A percentile compares a stretch with the other conserved stretches of the same genome.
These are phyloP conservation scores for Microsporum ferrugineum DNA, from an alignment of 2,329 filamentous ascomycete genomes.

Conservation along the genomic window DNA sequence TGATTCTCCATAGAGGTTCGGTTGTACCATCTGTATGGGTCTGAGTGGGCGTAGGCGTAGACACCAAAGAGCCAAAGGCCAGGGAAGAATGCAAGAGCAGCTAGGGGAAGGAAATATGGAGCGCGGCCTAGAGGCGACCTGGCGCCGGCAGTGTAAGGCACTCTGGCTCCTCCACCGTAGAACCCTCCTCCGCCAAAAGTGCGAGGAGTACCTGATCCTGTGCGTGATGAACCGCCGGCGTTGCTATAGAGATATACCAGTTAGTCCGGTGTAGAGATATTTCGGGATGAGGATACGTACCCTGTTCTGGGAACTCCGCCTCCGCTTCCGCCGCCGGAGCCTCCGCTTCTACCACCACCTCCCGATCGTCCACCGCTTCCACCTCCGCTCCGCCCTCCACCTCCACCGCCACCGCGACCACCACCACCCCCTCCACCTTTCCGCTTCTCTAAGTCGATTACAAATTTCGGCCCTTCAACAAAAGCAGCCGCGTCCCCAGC, in stretches of 20 bases:
- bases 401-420: slow-evolving; percentile 26
- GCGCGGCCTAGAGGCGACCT: slow-evolving; percentile 39
- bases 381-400: slow-evolving; percentile 16
- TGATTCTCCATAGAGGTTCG: slow-evolving; percentile 37
- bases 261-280: background rate
- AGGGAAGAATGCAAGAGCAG: slow-evolving; percentile 39
- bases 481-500: background rate
- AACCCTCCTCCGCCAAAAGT: slow-evolving; percentile 41
- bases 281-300: background rate
- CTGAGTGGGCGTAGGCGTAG: slow-evolving; percentile 44
- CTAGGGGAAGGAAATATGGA: slow-evolving; percentile 38
- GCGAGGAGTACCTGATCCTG: slow-evolving; percentile 22
- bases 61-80: slow-evolving; percentile 46
- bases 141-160: slow-evolving; percentile 40
- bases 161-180: slow-evolving; percentile 45
- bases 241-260: slow-evolving; percentile 9
- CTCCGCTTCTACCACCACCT: slow-evolving; percentile 14
- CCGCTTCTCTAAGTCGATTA: slow-evolving; percentile 36
- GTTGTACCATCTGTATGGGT: slow-evolving; percentile 39
- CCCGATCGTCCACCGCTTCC: slow-evolving; percentile 17
- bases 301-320: slow-evolving; percentile 6
- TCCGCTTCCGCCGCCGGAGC: slow-evolving; percentile 15
- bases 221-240: slow-evolving; percentile 11
- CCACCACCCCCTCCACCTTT: slow-evolving; percentile 42
- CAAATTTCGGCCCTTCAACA: slow-evolving; percentile 11